phyloP scores from a whole-genome alignment of 345 rosid species.

The Adansonia digitata region DNA sequence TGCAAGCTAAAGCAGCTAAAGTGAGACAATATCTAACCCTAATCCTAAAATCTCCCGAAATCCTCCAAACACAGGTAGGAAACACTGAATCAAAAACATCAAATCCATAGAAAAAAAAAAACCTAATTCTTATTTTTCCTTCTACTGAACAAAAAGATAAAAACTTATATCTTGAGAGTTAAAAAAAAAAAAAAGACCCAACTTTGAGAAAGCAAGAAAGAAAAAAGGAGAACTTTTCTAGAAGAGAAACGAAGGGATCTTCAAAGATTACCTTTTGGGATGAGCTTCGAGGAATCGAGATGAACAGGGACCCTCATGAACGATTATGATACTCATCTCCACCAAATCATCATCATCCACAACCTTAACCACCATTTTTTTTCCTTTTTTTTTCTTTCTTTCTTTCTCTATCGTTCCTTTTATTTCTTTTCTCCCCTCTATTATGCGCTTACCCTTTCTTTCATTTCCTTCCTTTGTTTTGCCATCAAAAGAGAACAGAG shows the following conservation, averaged over 20 bases:
- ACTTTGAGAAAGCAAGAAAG: neutral
- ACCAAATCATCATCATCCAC: conserved; percentile 34
- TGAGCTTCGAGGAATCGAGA: conserved; percentile 36
- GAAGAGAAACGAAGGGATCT: conserved; percentile 16
- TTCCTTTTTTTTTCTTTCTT: neutral
- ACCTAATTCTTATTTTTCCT: neutral
- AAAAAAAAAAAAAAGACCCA: neutral
- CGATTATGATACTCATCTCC: conserved; percentile 35
- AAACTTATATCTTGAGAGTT: neutral
- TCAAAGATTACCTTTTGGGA: conserved; percentile 46
- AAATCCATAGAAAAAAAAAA: conserved; percentile 36
- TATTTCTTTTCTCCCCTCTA: neutral
- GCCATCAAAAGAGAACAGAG: neutral
- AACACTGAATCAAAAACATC: conserved; percentile 30
- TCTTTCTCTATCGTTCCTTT: neutral
- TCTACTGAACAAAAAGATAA: neutral
- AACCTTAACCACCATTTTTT: conserved; percentile 19
- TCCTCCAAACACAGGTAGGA: conserved; percentile 51
- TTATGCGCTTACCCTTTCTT: neutral
- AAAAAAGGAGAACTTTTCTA: neutral
- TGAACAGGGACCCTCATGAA: conserved; percentile 27
- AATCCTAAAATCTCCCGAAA: conserved; percentile 43
- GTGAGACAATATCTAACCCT: conserved; percentile 37
- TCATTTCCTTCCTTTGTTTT: neutral
- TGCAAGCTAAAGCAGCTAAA: conserved; percentile 24